These are phyloP conservation scores for Gossypium arboreum DNA, from an alignment of 345 rosid species.

Conservation along the genomic window DNA sequence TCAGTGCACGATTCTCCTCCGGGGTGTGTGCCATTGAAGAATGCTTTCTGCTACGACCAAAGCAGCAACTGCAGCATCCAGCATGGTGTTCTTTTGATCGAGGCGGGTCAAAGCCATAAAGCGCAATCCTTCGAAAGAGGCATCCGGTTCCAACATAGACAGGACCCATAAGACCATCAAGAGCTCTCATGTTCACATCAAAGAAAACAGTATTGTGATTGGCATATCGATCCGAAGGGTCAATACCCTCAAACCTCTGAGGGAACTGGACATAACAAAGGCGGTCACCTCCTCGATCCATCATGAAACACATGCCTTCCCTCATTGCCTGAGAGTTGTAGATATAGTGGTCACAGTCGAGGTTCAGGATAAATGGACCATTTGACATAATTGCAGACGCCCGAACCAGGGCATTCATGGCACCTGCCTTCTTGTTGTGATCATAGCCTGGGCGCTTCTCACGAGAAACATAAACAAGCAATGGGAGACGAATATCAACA, in stretches of 20 bases:
- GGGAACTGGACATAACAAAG: slow-evolving; percentile 95
- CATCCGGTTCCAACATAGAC: slow-evolving; percentile 98
- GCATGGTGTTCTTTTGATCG: slow-evolving; percentile 60
- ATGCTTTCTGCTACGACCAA: slow-evolving; percentile 52
- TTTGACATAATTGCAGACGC: slow-evolving; percentile 98
- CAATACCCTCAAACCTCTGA: slow-evolving; percentile 96
- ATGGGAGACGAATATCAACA: slow-evolving; percentile 90
- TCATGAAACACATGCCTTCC: slow-evolving; percentile 99
- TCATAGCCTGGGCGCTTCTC: slow-evolving; percentile 99
- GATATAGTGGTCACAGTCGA: slow-evolving; percentile 96
- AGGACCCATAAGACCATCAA: slow-evolving; percentile 97
- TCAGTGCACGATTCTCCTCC: slow-evolving; percentile 72
- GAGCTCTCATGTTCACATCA: slow-evolving; percentile 98
- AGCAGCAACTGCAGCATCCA: slow-evolving; percentile 72
- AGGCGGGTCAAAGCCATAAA: slow-evolving; percentile 92
- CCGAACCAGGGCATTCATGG: slow-evolving; percentile 96
- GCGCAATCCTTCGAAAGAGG: slow-evolving; percentile 85
- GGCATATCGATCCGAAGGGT: slow-evolving; percentile 96
- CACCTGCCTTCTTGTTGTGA: slow-evolving; percentile 99
- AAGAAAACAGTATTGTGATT: slow-evolving; percentile 98
- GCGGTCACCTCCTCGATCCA: slow-evolving; percentile 98
- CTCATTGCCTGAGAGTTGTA: slow-evolving; percentile 91
- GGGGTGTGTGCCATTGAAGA: slow-evolving; percentile 38
- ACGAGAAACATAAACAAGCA: slow-evolving; percentile 95
- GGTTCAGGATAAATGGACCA: slow-evolving; percentile 95